Conservation (phyloP, 352 stramenopile genomes). For the Pythium pyrilobum region DNA sequence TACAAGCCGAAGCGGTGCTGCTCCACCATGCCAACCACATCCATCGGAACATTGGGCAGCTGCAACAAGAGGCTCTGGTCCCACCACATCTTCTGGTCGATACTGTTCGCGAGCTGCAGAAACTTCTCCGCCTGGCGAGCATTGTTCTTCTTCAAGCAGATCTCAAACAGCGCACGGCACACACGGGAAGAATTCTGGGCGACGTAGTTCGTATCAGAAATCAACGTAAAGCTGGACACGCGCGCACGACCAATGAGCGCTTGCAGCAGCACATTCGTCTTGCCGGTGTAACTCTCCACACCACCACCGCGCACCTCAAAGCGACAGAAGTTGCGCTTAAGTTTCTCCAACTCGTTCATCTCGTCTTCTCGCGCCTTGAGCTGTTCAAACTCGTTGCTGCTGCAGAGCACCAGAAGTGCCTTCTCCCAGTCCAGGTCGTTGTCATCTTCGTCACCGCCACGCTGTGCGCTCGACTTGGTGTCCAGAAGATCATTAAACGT, state of each 20-base stretch:
- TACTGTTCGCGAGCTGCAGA: conserved; percentile 94
- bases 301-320: conserved; percentile 88
- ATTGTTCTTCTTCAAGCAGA: conserved; percentile 91
- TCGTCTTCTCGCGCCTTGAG: conserved; percentile 95
- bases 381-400: conserved; percentile 94
- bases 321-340: conserved; percentile 86
- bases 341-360: conserved; percentile 90
- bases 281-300: conserved; percentile 91
- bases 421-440: conserved; percentile 66
- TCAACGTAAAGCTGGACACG: conserved; percentile 96
- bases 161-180: conserved; percentile 98
- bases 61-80: conserved; percentile 93
- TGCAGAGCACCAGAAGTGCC: conserved; percentile 64
- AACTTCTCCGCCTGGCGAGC: conserved; percentile 89
- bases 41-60: conserved; percentile 85
- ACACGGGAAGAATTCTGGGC: conserved; percentile 97
- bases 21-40: conserved; percentile 87
- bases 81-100: conserved; percentile 98
- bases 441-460: conserved; percentile 17
- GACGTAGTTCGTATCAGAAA: conserved; percentile 99
- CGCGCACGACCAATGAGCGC: conserved; percentile 58
- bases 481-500: conserved; percentile 96
- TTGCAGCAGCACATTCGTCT: conserved; percentile 97
- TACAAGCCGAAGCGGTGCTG: conserved; percentile 64
- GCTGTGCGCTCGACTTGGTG: conserved; percentile 30